Evolutionary conservation across 2,329 filamentous ascomycete species (phyloP), one percentile per base, ranked within the genome.

Genomic region (Sporothrix humicola): DNA sequence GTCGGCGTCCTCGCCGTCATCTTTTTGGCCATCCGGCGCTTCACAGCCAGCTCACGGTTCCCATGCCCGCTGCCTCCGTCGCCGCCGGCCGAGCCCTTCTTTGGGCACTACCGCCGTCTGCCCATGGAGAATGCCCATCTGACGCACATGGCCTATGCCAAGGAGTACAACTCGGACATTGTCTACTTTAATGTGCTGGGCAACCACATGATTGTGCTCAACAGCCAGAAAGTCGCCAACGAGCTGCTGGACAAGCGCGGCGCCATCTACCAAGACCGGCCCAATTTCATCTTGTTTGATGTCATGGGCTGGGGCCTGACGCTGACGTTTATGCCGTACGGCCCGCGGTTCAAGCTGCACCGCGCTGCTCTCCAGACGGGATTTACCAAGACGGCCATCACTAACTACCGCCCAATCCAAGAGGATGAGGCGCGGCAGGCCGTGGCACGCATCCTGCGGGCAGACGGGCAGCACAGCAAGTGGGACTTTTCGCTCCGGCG

Each of bases 241-340:
- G 83, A 84, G 37, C 78, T 85, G 48, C 79, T 85, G 13, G 81
- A 82, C 74, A 81, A 81, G 69, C 80, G 82, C 20, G 82, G 82
- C 3, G 79, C 80, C 68, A 83, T 81, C 71, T 85, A 83, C 74
- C 79, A 78, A 37, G 81, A 82, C 73, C 78, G 83, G 17, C 83
- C 83, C 15, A 78, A 79, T 42, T 83, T 84, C 74, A 80, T 81
- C n/a, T 76, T 82, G 6, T 81, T 81, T 54, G 78, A 80, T 37
- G 79, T 83, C 15, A 83, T 83, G 82, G 83, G 83, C 46, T 85
- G 83, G 83, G 80, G 81, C 2, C 80, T 81, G 17, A 85, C 83
- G 1, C 77, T 84, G 44, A 84, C 83, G 17, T 85, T 84, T 76
- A 79, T 83, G 4, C 79, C 79, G 65, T 82, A 79, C 78, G 83